Evolutionary conservation across 2,329 filamentous ascomycete species (phyloP).

Genomic region (Verticillium longisporum): DNA sequence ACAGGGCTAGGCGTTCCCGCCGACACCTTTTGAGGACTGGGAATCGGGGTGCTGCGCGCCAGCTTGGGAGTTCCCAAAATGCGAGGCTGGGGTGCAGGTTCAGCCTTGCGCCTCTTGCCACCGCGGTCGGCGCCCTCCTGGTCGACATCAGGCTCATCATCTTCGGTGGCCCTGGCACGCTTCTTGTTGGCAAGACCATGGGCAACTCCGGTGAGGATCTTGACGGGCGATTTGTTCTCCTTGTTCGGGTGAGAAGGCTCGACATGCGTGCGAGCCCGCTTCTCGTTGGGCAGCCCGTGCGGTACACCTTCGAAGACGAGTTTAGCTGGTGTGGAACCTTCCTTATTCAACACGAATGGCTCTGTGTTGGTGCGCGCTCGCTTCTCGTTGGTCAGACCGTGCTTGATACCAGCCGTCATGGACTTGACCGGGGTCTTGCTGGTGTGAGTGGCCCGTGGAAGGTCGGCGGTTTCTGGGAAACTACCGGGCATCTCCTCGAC

Average conservation of each 20-base stretch:
- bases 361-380: conserved; percentile 25
- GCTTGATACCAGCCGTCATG: conserved; percentile 39
- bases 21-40: conserved; percentile 25
- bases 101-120: conserved; percentile 51
- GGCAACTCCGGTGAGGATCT: conserved; percentile 33
- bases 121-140: conserved; percentile 48
- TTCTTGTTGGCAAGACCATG: conserved; percentile 64
- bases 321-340: conserved; percentile 39
- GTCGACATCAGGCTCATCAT: conserved; percentile 48
- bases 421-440: conserved; percentile 25
- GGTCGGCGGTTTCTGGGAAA: conserved; percentile 34
- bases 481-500: conserved; percentile 44
- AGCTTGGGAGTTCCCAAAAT: conserved; percentile 8
- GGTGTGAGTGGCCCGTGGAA: not conserved
- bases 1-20: conserved; percentile 29
- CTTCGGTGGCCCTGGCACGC: conserved; percentile 48
- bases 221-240: conserved; percentile 38
- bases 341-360: conserved; percentile 39
- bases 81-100: not conserved
- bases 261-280: conserved; percentile 32
- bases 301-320: conserved; percentile 36
- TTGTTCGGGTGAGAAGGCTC: conserved; percentile 37
- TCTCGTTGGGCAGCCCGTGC: conserved; percentile 61
- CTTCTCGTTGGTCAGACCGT: conserved; percentile 62
- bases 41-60: conserved; percentile 23